These are phyloP conservation scores for Crepidotus sp. DNA, from an alignment of 1,284 basidiomycete species.

Conservation along the genomic window DNA sequence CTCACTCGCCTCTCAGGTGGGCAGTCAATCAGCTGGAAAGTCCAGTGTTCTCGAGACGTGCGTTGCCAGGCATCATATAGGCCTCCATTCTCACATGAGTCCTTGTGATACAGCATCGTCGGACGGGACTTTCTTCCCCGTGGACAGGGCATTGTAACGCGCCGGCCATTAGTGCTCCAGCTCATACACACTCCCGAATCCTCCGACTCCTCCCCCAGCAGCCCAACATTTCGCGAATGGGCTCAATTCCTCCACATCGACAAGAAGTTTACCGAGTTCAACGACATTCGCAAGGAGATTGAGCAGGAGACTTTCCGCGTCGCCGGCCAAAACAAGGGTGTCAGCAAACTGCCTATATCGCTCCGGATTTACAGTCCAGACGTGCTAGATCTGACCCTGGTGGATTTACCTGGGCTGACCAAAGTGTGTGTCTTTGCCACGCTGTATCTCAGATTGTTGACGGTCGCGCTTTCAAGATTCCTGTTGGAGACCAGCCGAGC, in stretches of 20 bases:
- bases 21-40: slow-evolving; percentile 80
- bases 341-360: slow-evolving; percentile 92
- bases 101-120: slow-evolving; percentile 59
- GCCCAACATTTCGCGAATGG: slow-evolving; percentile 68
- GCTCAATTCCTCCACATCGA: slow-evolving; percentile 96
- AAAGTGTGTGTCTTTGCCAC: slow-evolving; percentile 51
- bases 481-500: slow-evolving; percentile 83
- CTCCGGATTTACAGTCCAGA: slow-evolving; percentile 92
- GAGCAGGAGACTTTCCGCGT: slow-evolving; percentile 97
- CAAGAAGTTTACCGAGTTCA: slow-evolving; percentile 92
- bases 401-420: slow-evolving; percentile 93
- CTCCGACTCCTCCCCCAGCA: slow-evolving; percentile 35
- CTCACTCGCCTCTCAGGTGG: slow-evolving; percentile 44
- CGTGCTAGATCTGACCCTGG: slow-evolving; percentile 91
- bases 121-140: slow-evolving; percentile 94
- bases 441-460: neutral
- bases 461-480: slow-evolving; percentile 47
- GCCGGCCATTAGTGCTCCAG: slow-evolving; percentile 90
- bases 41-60: slow-evolving; percentile 83
- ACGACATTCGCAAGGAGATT: slow-evolving; percentile 92
- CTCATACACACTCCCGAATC: slow-evolving; percentile 80
- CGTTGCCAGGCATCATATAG: slow-evolving; percentile 26
- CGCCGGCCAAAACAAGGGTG: slow-evolving; percentile 98
- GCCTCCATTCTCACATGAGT: slow-evolving; percentile 14
- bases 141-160: slow-evolving; percentile 90